Evolutionary conservation across 2,329 filamentous ascomycete genomes (phyloP), one percentile per base, ranked within the genome.

Genomic region (Beauveria caledonica): DNA sequence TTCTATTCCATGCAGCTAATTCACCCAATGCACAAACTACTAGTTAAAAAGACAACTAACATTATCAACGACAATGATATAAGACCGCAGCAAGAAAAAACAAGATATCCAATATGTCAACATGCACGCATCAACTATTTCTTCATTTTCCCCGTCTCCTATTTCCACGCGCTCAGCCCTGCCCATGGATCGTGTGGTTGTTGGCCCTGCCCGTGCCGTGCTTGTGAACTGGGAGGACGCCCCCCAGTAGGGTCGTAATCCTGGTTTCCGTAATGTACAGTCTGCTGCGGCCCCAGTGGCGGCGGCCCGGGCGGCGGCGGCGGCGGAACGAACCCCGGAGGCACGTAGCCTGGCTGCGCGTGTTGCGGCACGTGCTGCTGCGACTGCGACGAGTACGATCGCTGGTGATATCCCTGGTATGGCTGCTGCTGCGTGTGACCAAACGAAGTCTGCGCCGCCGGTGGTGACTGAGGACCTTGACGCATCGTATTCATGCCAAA

Each of bases 271-370:
- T 84, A 82, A 64, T 85, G 80, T 29, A 84, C 80, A 10, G 82
- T 86, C 70, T 86, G 84, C 68, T 86, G 83, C 36, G 82, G 82
- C 4, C 83, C 83, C 65, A 86, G 68, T 1, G 84, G 84, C 8
- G 84, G 84, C 4, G 84, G 84, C 0, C 83, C 84, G 0, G 84
- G 85, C 1, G 84, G 84, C 1, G 84, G 85, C 7, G 85, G 84
- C 3, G 85, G 85, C 5, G 83, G 84, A 42, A 87, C 80, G 63
- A 85, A 86, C 3, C 83, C 83, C 0, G 77, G 75, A 15, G 83
- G 81, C 33, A 82, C 76, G 58, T 79, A 81, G 25, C 72, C 71
- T 15, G 66, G 67, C 63, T 75, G 74, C 45, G 64, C 70, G 52
- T 71, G 76, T 55, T 73, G 74, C 50, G 73, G 76, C 58, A 74